Percentiles rank a stretch among this genome's conserved stretches.
phyloP scores from a whole-genome alignment of 306 rosid genomes.

The Citrullus colocynthis region DNA sequence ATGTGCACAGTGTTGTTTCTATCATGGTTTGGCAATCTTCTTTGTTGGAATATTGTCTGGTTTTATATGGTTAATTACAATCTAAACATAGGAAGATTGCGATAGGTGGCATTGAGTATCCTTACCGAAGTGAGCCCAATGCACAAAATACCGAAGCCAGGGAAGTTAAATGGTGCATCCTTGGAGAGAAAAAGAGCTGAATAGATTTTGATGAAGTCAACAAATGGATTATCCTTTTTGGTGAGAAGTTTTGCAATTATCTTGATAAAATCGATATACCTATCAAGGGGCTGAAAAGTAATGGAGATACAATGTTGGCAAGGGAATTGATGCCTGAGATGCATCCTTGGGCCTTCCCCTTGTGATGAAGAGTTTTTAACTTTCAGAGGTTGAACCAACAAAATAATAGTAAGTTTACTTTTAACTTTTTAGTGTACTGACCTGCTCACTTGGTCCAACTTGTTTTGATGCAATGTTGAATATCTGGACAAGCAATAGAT shows the following conservation, averaged over 20 bases:
- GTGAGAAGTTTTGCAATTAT: not conserved
- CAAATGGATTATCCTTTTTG: not conserved
- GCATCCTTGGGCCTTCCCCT: conserved; percentile 90
- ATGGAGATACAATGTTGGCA: conserved; percentile 58
- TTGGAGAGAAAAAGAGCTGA: conserved; percentile 72
- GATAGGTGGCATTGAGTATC: not conserved
- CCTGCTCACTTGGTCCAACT: conserved; percentile 74
- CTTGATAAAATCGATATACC: conserved; percentile 23
- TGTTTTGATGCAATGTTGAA: conserved; percentile 79
- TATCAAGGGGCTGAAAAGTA: conserved; percentile 64
- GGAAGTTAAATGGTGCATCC: conserved; percentile 66
- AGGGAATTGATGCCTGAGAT: conserved; percentile 61
- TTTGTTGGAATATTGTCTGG: not conserved
- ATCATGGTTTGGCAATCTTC: not conserved
- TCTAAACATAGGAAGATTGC: not conserved
- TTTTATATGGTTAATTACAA: not conserved
- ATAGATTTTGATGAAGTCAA: not conserved
- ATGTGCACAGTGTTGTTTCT: not conserved
- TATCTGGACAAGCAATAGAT: conserved; percentile 27
- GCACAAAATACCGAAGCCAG: conserved; percentile 78
- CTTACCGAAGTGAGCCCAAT: conserved; percentile 46
- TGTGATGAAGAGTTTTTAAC: not conserved
- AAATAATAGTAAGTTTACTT: not conserved
- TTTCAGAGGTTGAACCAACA: not conserved
- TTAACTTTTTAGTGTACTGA: not conserved